Evolutionary conservation across 208 protist genomes (phyloP).

Genomic region (Novymonas esmeraldas): DNA sequence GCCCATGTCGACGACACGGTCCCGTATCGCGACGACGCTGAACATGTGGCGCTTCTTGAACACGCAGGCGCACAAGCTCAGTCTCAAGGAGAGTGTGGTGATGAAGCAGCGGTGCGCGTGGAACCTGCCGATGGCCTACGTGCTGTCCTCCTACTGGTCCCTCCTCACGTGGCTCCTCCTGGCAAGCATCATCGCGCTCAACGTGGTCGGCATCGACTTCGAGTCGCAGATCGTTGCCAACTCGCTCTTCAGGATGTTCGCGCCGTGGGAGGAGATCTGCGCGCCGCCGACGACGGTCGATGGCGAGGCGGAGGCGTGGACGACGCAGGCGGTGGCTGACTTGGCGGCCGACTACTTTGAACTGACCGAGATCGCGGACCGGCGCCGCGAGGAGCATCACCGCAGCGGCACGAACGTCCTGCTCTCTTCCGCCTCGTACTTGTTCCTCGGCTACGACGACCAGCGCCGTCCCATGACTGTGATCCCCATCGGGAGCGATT

Average conservation of each 20-base stretch:
- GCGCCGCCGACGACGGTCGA: constrained; percentile 4
- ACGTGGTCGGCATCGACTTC: constrained; percentile 83
- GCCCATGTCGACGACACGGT: constrained; percentile 86
- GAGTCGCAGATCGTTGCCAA: constrained; percentile 88
- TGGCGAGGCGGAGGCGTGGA: constrained; percentile 33
- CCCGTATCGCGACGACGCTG: constrained; percentile 84
- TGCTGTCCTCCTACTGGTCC: constrained; percentile 90
- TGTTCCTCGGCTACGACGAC: constrained; percentile 72
- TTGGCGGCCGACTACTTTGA: constrained; percentile 68
- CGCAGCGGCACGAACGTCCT: constrained; percentile 54
- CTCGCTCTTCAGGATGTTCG: constrained; percentile 78
- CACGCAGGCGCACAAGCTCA: constrained; percentile 86
- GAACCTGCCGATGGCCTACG: constrained; percentile 85
- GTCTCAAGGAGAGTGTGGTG: constrained; percentile 64
- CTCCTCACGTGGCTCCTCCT: constrained; percentile 76
- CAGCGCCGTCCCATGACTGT: constrained; percentile 82
- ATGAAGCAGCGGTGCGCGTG: constrained; percentile 83
- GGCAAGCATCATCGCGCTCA: constrained; percentile 62
- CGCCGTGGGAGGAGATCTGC: constrained; percentile 68
- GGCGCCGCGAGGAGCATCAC: constrained; percentile 29
- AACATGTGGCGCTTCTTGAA: constrained; percentile 91
- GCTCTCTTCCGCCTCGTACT: constrained; percentile 80
- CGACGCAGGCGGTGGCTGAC: constrained; percentile 50
- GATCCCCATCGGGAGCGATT: constrained; percentile 56
- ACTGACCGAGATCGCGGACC: constrained; percentile 43